Conservation (phyloP, 306 rosid genomes). For the Malus sylvestris region DNA sequence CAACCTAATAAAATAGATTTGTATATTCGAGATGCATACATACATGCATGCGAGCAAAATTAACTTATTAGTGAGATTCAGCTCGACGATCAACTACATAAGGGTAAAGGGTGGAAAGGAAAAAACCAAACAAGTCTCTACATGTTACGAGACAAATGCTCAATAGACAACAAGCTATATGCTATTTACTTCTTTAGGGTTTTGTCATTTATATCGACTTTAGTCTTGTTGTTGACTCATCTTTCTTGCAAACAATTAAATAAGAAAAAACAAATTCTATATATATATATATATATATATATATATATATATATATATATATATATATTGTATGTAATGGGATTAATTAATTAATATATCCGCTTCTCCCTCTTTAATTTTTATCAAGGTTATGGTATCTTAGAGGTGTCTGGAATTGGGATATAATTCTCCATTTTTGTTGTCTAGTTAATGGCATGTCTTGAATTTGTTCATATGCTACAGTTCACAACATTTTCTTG, state of each 20-base stretch:
- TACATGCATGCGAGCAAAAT: constrained; percentile 15
- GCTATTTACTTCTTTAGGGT: neutral
- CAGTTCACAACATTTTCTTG: neutral
- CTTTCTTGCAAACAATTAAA: constrained; percentile 10
- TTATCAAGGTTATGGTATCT: neutral
- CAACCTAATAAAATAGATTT: constrained; percentile 10
- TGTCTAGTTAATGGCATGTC: neutral
- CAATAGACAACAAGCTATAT: neutral
- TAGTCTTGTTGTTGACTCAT: constrained; percentile 24
- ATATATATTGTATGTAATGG: neutral
- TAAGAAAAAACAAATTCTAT: no score
- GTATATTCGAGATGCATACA: neutral
- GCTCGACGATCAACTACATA: neutral
- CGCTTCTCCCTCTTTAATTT: neutral
- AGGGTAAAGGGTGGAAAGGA: neutral
- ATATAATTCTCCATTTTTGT: neutral
- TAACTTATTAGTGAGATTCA: constrained; percentile 15
- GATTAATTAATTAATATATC: neutral
- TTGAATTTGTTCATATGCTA: neutral
- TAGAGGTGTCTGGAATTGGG: neutral
- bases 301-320: no score
- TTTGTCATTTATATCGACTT: constrained; percentile 32
- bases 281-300: no score
- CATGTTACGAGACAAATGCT: neutral
- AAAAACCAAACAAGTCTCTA: neutral